Evolutionary conservation across 805 yeast species (phyloP).

Genomic region (Yamadazyma sp.): DNA sequence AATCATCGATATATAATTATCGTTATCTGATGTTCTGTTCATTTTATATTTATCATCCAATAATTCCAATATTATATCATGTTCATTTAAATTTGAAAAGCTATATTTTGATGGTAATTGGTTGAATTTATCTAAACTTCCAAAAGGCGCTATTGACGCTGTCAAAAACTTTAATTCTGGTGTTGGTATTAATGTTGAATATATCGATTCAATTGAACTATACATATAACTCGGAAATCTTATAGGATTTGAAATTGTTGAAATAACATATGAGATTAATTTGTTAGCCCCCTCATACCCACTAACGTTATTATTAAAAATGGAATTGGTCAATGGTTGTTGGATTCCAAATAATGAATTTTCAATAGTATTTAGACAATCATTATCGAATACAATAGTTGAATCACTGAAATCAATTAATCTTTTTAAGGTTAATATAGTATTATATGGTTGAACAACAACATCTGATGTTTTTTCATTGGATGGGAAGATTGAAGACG

Average conservation of each 20-base stretch:
- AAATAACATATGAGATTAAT: slow-evolving; percentile 78
- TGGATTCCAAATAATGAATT: slow-evolving; percentile 33
- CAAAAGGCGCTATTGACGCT: slow-evolving; percentile 40
- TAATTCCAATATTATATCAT: slow-evolving; percentile 81
- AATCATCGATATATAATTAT: slow-evolving; percentile 62
- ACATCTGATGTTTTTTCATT: slow-evolving; percentile 81
- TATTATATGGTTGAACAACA: slow-evolving; percentile 97
- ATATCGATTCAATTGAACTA: slow-evolving; percentile 75
- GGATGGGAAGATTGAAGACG: slow-evolving; percentile 84
- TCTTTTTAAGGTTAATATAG: slow-evolving; percentile 76
- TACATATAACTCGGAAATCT: slow-evolving; percentile 92
- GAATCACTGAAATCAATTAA: slow-evolving; percentile 84
- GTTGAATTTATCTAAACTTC: slow-evolving; percentile 51
- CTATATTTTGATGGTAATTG: slow-evolving; percentile 2
- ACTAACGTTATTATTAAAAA: slow-evolving; percentile 36
- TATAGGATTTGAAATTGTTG: slow-evolving; percentile 81
- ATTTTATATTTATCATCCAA: slow-evolving; percentile 74
- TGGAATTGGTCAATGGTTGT: slow-evolving; percentile 13
- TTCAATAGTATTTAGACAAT: slow-evolving; percentile 73
- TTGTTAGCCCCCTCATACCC: slow-evolving; percentile 80
- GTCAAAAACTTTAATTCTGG: slow-evolving; percentile 61
- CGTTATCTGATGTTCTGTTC: slow-evolving; percentile 48
- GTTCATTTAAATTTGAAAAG: slow-evolving; percentile 66
- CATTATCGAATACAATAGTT: slow-evolving; percentile 87
- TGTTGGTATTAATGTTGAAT: slow-evolving; percentile 80